Base-by-base conservation (phyloP, 2,329 filamentous ascomycete genomes). In the Aspergillus tubingensis region DNA sequence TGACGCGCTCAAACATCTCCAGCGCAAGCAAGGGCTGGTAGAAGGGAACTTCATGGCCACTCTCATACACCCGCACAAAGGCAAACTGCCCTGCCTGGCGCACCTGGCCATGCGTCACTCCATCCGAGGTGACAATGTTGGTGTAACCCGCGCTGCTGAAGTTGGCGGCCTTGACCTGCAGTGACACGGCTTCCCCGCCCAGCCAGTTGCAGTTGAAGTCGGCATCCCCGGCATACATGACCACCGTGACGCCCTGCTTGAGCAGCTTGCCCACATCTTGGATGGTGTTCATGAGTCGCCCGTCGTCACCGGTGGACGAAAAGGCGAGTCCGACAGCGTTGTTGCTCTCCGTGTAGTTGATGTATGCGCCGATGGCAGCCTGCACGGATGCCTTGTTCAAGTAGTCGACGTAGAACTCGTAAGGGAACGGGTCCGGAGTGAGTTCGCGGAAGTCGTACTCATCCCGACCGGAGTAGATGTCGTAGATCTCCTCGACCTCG, bases 121-220 rank as follows among this genome's bases (percentile, higher is more conserved):
- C 57, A 38, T 59, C 57, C 5, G 57, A 54, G 13, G 57, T 59
- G 8, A 39, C 17, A 21, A 59, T 59, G 13, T 59, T 47, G 6
- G 57, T 59, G 51, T 59, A 59, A 3, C 57, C 57, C 5, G 57
- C 57, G 3, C 15, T 32, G 15, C 21, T 21, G 43, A 59, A 59
- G 21, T 48, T n/a, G 2, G 39, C 8, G 0, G 57, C 57, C 17
- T 43, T 43, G 8, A 59, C 57, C 25, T 55, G 25, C 21, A 49
- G 19, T 2, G 57, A 21, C 11, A 59, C 57, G 30, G 57, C 57
- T 32, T 59, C 51, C 3, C 57, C 57, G 10, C 57, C 57, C 13
- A 59, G 57, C 57, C 57, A 59, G 43, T 59, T 59, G 44, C 57
- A 59, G 43, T 59, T 59, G 51, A 54, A 59, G 44, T 59, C 57